Percentiles rank a stretch among this genome's conserved stretches.
phyloP scores from a whole-genome alignment of 2,329 filamentous ascomycete genomes.

The Venturiaceae sp. region DNA sequence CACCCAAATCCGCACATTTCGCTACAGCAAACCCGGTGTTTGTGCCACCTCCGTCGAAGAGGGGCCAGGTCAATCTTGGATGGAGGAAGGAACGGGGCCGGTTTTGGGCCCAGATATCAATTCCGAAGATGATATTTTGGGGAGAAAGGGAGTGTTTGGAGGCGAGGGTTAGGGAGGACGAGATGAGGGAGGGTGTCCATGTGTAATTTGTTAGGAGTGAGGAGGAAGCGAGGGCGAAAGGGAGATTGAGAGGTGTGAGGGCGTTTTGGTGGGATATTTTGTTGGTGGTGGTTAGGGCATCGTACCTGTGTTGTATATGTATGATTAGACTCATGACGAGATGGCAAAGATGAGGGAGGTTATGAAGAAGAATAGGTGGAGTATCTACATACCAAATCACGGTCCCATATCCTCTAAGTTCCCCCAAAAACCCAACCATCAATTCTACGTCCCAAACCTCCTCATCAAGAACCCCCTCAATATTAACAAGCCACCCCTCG shows the following conservation, averaged over 20 bases:
- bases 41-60: slow-evolving; percentile 28
- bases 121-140: slow-evolving; percentile 28
- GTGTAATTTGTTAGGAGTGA: slow-evolving; percentile 35
- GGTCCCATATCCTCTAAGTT: slow-evolving; percentile 23
- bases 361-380: not conserved
- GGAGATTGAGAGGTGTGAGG: slow-evolving; percentile 27
- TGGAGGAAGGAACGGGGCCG: slow-evolving; percentile 13
- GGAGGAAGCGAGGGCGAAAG: slow-evolving; percentile 27
- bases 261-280: slow-evolving; percentile 34
- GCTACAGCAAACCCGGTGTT: slow-evolving; percentile 30
- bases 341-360: not conserved
- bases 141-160: slow-evolving; percentile 15
- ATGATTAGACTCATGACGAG: not conserved
- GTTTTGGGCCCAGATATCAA: slow-evolving; percentile 38
- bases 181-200: slow-evolving; percentile 25
- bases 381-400: slow-evolving; percentile 15
- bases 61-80: slow-evolving; percentile 26
- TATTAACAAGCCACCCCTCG: slow-evolving; percentile 38
- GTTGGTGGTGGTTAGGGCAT: slow-evolving; percentile 33
- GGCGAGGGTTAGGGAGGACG: slow-evolving; percentile 17
- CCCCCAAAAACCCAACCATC: slow-evolving; percentile 26
- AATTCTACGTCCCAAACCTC: slow-evolving; percentile 19
- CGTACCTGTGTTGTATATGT: slow-evolving; percentile 24
- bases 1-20: slow-evolving; percentile 23
- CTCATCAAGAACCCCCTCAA: slow-evolving; percentile 31